Base-by-base conservation (phyloP, 805 yeast genomes). In the Candida maesae region DNA sequence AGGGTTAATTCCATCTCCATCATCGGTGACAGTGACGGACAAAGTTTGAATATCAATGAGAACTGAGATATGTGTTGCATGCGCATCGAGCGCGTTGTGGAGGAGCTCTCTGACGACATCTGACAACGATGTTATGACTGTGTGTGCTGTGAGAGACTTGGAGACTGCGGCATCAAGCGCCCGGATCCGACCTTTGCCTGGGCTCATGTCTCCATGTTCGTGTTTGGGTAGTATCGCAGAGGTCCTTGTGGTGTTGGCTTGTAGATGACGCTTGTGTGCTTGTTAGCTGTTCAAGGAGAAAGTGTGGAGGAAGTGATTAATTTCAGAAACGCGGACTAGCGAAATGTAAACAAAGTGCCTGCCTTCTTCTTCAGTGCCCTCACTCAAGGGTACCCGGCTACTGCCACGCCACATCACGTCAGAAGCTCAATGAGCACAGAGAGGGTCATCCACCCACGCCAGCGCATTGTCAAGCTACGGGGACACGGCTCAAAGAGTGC, bases 1-100 rank as follows among this genome's bases (percentile, higher is more conserved):
- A 0, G 70, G 67, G 5, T 48, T 42, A 3, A 90, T 76, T 0
- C 97, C 97, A 2, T 16, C 20, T 0, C 97, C 97, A 58, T 90
- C 68, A 59, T 90, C 97, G 6, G 28, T 7, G 2, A 79, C 61
- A 3, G 46, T 23, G 6, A 78, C 55, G 3, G 45, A 39, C 1
- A 60, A 50, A 0, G 87, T 77, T 0, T 62, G 59, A 0, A 84
- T 72, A 52, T 81, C 86, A 0, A 78, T 19, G 4, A 14, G 10
- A 11, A 31, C 15, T 6, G 23, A 9, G 20, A 33, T 33, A 13
- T 21, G 12, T 6, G 35, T 51, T 0, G 87, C 78, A 0, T 62
- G 59, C 0, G 84, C 73, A 52, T 81, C 86, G 0, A 78, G 50
- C 31, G 79, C 63, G 51, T 81, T 81, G 41, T 74, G 74, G 2